Percentiles rank a stretch among this genome's conserved stretches.
These are phyloP conservation scores for Codiaeum variegatum DNA, from an alignment of 441 rosid species.

Conservation along the genomic window DNA sequence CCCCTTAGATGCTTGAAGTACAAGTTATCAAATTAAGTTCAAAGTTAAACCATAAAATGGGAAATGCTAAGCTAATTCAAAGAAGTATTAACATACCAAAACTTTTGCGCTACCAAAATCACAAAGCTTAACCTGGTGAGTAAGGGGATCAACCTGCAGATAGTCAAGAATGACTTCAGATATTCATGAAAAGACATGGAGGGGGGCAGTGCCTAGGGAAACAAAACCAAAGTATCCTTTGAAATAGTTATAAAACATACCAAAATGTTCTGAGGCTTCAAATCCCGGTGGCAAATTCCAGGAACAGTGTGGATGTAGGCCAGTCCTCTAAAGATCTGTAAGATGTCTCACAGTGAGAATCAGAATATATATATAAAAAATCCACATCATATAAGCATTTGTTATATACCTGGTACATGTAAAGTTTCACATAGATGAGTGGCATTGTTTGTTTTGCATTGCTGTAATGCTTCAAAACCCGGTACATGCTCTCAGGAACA, in stretches of 20 bases:
- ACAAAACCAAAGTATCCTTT: too few species aligned
- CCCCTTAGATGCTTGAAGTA: neutral
- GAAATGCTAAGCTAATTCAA: constrained; percentile 13
- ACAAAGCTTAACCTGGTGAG: constrained; percentile 93
- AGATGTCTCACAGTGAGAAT: neutral
- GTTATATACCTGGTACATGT: constrained; percentile 74
- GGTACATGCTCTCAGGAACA: constrained; percentile 90
- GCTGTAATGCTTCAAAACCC: constrained; percentile 85
- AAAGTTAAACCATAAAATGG: too few species aligned
- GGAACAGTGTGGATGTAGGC: constrained; percentile 76
- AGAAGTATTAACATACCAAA: constrained; percentile 54
- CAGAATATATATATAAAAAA: too few species aligned
- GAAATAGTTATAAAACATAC: constrained; percentile 48
- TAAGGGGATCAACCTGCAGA: constrained; percentile 87
- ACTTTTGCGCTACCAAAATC: constrained; percentile 99
- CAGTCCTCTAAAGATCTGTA: constrained; percentile 87
- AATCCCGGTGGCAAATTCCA: constrained; percentile 97
- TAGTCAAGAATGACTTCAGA: neutral
- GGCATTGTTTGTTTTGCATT: constrained; percentile 92
- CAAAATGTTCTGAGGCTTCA: constrained; percentile 96
- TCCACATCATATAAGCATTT: too few species aligned
- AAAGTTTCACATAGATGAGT: constrained; percentile 84
- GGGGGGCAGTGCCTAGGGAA: too few species aligned
- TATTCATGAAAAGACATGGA: too few species aligned
- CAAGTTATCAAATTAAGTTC: constrained; percentile 11